Evolutionary conservation across 1,139 yeast genomes (phyloP), one percentile per base, ranked within the genome.

Genomic region (Yamadazyma diddensiae): DNA sequence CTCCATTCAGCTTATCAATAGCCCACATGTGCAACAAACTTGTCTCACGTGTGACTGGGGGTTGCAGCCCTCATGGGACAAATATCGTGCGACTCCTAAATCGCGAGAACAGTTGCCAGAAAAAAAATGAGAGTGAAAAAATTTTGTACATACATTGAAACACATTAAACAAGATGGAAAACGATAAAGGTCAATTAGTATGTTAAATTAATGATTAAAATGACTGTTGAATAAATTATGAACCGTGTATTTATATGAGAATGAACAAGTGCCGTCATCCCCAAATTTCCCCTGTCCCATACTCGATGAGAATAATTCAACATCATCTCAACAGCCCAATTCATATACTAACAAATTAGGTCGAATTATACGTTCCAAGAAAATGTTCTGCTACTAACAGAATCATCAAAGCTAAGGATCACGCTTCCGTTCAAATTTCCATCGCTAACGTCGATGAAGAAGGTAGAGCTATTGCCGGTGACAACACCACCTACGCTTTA

Each of bases 301-400:
- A n/a, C n/a, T n/a, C n/a, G n/a, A n/a, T n/a, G n/a, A n/a, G n/a
- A n/a, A n/a, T n/a, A n/a, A n/a, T n/a, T n/a, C n/a, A n/a, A n/a
- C n/a, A n/a, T n/a, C n/a, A n/a, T n/a, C n/a, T n/a, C n/a, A n/a
- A n/a, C n/a, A n/a, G n/a, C n/a, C n/a, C n/a, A n/a, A n/a, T n/a
- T n/a, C n/a, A n/a, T n/a, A 35, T 60, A 61, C 68, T 60, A 63
- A 60, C 66, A 30, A 29, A 28, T 39, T 51, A 87, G 96, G 96
- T 92, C 76, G 99, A 94, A 82, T 90, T 92, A 76, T 92, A 92
- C 95, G 95, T 92, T 76, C 99, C 99, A 81, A 87, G 98, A 85
- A 92, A 92, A 82, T 92, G 99, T 82, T 92, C 97, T 76, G 99
- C 98, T 67, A 88, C 98, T 77, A 90, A 88, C 97, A 90, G 97